A percentile compares a stretch with the other conserved stretches of the same genome.
These are phyloP conservation scores for Cytospora schulzeri DNA, from an alignment of 2,329 filamentous ascomycete genomes.

Conservation along the genomic window DNA sequence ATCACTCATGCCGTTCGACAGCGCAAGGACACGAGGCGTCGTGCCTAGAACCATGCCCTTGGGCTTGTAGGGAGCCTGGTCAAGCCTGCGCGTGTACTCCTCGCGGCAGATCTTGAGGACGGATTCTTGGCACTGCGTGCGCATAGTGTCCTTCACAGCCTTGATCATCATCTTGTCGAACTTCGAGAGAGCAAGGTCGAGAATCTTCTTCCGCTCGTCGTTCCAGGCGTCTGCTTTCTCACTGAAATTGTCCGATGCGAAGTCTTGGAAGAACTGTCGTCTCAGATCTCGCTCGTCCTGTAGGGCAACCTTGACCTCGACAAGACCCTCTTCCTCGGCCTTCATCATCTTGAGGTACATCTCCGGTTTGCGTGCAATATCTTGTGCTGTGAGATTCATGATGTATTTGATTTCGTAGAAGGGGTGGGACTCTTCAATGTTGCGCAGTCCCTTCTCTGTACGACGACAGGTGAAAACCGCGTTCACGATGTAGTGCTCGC, in stretches of 20 bases:
- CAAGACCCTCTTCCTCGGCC: conserved; percentile 88
- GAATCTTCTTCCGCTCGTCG: conserved; percentile 77
- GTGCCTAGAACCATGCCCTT: conserved; percentile 90
- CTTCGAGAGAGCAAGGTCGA: conserved; percentile 80
- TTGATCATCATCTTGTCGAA: conserved; percentile 83
- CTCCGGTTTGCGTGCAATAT: conserved; percentile 82
- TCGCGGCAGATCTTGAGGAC: conserved; percentile 87
- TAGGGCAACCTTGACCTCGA: conserved; percentile 81
- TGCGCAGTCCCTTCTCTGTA: conserved; percentile 90
- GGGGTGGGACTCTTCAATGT: conserved; percentile 91
- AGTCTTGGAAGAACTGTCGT: conserved; percentile 75
- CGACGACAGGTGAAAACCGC: conserved; percentile 84
- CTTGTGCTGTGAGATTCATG: conserved; percentile 80
- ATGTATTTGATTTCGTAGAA: conserved; percentile 99
- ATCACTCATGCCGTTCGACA: conserved; percentile 84
- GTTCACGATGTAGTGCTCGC: conserved; percentile 79
- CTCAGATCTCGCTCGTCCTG: conserved; percentile 76
- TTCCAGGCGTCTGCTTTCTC: conserved; percentile 97
- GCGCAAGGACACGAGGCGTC: conserved; percentile 78
- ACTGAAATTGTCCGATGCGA: conserved; percentile 93
- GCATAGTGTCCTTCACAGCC: conserved; percentile 91
- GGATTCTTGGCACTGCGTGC: conserved; percentile 90
- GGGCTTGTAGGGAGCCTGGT: conserved; percentile 95
- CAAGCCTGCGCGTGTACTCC: conserved; percentile 84
- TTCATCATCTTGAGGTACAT: conserved; percentile 96